These are phyloP conservation scores for Phaffia rhodozyma DNA, from an alignment of 1,284 basidiomycete species.

Conservation along the genomic window DNA sequence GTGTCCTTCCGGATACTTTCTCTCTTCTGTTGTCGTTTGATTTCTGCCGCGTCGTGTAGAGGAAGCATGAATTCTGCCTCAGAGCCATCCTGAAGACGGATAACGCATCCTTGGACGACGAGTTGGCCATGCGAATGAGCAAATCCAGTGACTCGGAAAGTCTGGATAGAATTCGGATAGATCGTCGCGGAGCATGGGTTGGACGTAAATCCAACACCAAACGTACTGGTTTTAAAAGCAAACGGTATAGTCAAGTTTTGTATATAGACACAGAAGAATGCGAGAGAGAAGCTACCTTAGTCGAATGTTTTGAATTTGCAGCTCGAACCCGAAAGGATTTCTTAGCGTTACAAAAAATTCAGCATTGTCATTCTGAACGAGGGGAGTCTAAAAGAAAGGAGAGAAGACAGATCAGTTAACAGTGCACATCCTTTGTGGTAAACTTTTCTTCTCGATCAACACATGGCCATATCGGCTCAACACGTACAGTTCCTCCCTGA, in stretches of 20 bases:
- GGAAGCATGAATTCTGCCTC: constrained; percentile 64
- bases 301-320: constrained; percentile 68
- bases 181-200: constrained; percentile 42
- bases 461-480: not conserved
- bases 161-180: constrained; percentile 56
- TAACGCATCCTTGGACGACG: constrained; percentile 59
- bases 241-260: constrained; percentile 13
- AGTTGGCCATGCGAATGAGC: constrained; percentile 56
- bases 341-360: constrained; percentile 73
- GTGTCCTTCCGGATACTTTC: constrained; percentile 44
- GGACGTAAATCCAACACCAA: constrained; percentile 62
- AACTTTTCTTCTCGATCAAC: constrained; percentile 23
- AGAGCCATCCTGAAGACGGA: constrained; percentile 62
- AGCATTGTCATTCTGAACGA: constrained; percentile 70
- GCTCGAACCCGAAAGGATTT: constrained; percentile 81
- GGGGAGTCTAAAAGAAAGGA: constrained; percentile 43
- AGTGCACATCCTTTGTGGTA: not conserved
- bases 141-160: constrained; percentile 57
- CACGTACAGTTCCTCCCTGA: constrained; percentile 44
- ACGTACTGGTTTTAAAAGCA: constrained; percentile 45
- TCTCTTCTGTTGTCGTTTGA: constrained; percentile 47
- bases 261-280: not conserved
- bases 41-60: constrained; percentile 57
- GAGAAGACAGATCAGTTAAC: not conserved
- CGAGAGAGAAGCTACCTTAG: constrained; percentile 49